A percentile compares a stretch with the other conserved stretches of the same genome.
phyloP scores from a whole-genome alignment of 2,329 filamentous ascomycete species.

The Ploettnerulaceae sp. region DNA sequence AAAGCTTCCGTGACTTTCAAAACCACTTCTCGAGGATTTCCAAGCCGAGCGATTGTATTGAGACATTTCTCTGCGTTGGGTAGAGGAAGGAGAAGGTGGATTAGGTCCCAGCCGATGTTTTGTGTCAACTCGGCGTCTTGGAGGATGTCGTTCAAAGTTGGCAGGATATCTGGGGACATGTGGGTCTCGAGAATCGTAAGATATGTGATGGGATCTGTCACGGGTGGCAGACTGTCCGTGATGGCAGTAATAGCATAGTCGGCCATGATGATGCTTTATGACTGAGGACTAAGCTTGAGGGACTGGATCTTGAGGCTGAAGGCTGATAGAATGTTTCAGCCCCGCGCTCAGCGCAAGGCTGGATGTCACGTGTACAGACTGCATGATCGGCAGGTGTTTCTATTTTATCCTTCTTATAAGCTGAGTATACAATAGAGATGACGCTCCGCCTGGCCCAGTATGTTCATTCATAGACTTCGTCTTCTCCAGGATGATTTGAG shows the following conservation, averaged over 20 bases:
- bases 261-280: constrained; percentile 19
- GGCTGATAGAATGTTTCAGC: neutral
- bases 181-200: constrained; percentile 74
- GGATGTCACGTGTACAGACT: neutral
- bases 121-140: constrained; percentile 64
- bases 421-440: too few species aligned
- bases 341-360: constrained; percentile 1
- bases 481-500: too few species aligned
- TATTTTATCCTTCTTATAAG: too few species aligned
- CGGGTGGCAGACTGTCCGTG: constrained; percentile 40
- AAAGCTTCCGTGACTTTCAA: constrained; percentile 74
- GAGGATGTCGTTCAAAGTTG: constrained; percentile 62
- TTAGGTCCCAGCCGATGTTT: constrained; percentile 80
- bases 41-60: constrained; percentile 68
- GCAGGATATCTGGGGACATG: constrained; percentile 60
- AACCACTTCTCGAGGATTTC: constrained; percentile 77
- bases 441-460: too few species aligned
- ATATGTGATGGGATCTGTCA: constrained; percentile 67
- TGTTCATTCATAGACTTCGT: too few species aligned
- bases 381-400: too few species aligned
- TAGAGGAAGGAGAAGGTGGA: constrained; percentile 66
- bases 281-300: neutral
- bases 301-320: neutral
- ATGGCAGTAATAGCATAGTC: constrained; percentile 29
- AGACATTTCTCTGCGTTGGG: constrained; percentile 66